phyloP scores from a whole-genome alignment of 75 land plant genomes.

The Gnetum montanum region DNA sequence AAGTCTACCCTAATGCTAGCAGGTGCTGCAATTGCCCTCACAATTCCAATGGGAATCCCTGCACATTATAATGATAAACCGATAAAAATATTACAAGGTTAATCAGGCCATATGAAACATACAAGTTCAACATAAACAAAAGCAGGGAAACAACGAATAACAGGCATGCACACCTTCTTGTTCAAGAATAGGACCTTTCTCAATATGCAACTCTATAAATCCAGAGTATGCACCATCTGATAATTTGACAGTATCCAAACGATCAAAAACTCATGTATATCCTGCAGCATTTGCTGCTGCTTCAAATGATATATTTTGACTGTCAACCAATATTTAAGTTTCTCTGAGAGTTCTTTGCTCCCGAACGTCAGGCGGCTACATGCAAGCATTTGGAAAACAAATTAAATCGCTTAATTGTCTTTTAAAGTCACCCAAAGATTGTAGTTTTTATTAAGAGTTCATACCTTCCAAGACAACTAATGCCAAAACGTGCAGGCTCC shows the following conservation, averaged over 20 bases:
- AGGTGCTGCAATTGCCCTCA: constrained; percentile 98
- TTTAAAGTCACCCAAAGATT: background rate
- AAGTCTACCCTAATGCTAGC: constrained; percentile 92
- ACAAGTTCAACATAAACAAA: background rate
- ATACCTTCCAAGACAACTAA: constrained; percentile 95
- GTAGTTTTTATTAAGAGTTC: too few species aligned
- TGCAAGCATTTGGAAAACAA: constrained; percentile 1
- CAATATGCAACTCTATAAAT: constrained; percentile 93
- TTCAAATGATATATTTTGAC: constrained; percentile 68
- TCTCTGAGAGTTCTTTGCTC: constrained; percentile 24
- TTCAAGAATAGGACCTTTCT: constrained; percentile 93
- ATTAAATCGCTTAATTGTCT: background rate
- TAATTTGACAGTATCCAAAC: constrained; percentile 38
- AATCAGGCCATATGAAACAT: background rate
- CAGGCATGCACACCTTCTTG: constrained; percentile 57
- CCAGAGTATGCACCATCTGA: constrained; percentile 54
- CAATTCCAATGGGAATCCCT: constrained; percentile 87
- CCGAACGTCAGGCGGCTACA: constrained; percentile 82
- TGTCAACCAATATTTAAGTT: constrained; percentile 47
- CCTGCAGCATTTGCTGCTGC: constrained; percentile 85
- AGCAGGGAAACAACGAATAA: background rate
- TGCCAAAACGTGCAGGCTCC: constrained; percentile 97
- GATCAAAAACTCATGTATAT: constrained; percentile 34
- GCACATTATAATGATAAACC: constrained; percentile 6
- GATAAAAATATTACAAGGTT: constrained; percentile 7